These are phyloP conservation scores for Sporothrix humicola DNA, from an alignment of 2,329 filamentous ascomycete species.

Conservation along the genomic window DNA sequence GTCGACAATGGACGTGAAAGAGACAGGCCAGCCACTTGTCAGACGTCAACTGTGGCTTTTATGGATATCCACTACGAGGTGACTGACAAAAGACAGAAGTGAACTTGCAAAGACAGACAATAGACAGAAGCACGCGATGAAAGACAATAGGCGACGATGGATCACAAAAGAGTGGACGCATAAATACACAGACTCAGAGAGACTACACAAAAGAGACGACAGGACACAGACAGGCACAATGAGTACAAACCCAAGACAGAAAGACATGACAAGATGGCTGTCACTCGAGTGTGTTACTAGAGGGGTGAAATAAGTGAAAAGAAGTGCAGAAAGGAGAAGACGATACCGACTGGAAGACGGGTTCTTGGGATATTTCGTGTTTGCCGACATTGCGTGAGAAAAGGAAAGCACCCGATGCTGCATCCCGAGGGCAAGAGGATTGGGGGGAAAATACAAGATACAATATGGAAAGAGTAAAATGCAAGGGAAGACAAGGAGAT, in stretches of 20 bases:
- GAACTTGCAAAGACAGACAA: neutral
- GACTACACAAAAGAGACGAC: neutral
- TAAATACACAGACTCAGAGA: too few relatives aligned
- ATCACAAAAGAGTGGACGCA: neutral
- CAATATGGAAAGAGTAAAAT: neutral
- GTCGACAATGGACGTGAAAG: too few relatives aligned
- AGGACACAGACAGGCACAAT: neutral
- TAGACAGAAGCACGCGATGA: neutral
- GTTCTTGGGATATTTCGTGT: neutral
- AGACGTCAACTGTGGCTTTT: neutral
- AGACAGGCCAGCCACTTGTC: slow-evolving; percentile 6
- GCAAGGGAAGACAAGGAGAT: neutral
- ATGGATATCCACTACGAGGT: too few relatives aligned
- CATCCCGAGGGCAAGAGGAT: neutral
- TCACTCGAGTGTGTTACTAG: neutral
- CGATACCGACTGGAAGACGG: neutral
- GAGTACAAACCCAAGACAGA: slow-evolving; percentile 15
- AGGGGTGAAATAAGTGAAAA: neutral
- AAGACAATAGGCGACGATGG: neutral
- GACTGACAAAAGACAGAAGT: neutral
- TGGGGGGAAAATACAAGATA: neutral
- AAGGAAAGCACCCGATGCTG: neutral
- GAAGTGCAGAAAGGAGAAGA: neutral
- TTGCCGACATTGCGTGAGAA: neutral
- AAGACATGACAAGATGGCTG: neutral